Conservation (phyloP, 345 rosid species). For the Gossypium mustelinum region DNA sequence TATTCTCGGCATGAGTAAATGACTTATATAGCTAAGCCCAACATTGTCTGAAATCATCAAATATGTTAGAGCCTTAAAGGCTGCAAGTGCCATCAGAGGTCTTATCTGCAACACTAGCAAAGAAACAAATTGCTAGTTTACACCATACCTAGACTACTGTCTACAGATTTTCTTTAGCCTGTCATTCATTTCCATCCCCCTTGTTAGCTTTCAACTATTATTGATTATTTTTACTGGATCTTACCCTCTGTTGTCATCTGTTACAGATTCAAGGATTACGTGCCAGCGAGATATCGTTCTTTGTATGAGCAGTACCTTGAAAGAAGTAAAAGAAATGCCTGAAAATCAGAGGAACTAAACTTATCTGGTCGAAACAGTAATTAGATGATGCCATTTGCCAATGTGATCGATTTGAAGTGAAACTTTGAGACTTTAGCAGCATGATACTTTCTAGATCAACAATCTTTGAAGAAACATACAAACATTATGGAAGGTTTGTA, state of each 20-base stretch:
- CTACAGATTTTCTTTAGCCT: not conserved
- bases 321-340: slow-evolving; percentile 29
- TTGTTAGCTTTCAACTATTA: not conserved
- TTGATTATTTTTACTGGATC: not conserved
- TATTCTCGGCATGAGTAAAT: not conserved
- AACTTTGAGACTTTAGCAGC: not conserved
- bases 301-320: slow-evolving; percentile 65
- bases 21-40: not conserved
- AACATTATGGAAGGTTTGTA: not conserved
- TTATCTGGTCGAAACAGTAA: not conserved
- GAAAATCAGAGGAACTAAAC: slow-evolving; percentile 24
- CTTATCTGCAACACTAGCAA: not conserved
- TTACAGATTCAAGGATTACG: slow-evolving; percentile 75
- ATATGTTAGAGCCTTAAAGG: not conserved
- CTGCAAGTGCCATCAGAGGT: not conserved
- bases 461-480: not conserved
- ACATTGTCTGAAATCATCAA: not conserved
- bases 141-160: not conserved
- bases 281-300: slow-evolving; percentile 59
- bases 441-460: not conserved
- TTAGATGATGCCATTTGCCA: not conserved
- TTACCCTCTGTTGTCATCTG: not conserved
- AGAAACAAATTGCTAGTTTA: not conserved
- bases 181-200: not conserved
- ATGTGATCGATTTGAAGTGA: not conserved